Evolutionary conservation across 1,284 basidiomycete genomes (phyloP).

Genomic region (Vanrija sp.): DNA sequence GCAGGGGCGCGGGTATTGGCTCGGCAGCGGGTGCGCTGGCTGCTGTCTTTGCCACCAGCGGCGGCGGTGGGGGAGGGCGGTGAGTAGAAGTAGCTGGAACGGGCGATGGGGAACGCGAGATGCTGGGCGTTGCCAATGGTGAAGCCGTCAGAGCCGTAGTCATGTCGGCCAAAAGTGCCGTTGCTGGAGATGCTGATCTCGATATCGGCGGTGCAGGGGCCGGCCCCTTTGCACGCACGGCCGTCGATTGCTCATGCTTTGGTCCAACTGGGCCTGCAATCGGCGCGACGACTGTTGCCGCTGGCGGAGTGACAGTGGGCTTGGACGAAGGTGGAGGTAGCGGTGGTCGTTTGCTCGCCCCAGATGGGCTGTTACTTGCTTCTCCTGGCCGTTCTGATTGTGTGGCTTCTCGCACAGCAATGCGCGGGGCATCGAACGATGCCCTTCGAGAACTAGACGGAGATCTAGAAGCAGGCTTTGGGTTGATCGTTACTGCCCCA

Average conservation of each 20-base stretch:
- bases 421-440: not conserved
- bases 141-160: too few species aligned
- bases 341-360: not conserved
- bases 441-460: not conserved
- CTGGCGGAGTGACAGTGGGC: not conserved
- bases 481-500: not conserved
- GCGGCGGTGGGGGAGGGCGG: too few species aligned
- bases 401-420: too few species aligned
- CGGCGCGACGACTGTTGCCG: not conserved
- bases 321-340: not conserved
- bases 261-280: too few species aligned
- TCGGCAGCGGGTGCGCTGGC: too few species aligned
- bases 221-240: not conserved
- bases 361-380: not conserved
- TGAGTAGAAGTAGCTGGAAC: too few species aligned
- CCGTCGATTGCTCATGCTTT: too few species aligned
- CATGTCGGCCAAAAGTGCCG: too few species aligned
- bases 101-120: not conserved
- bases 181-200: not conserved
- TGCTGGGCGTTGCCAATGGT: too few species aligned
- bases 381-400: too few species aligned
- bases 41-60: too few species aligned
- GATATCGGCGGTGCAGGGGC: conserved; percentile 3
- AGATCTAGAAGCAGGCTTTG: not conserved
- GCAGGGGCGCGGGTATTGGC: too few species aligned